Base-by-base conservation (phyloP, 2,329 filamentous ascomycete genomes). In the Ophiosphaerella herpotricha region DNA sequence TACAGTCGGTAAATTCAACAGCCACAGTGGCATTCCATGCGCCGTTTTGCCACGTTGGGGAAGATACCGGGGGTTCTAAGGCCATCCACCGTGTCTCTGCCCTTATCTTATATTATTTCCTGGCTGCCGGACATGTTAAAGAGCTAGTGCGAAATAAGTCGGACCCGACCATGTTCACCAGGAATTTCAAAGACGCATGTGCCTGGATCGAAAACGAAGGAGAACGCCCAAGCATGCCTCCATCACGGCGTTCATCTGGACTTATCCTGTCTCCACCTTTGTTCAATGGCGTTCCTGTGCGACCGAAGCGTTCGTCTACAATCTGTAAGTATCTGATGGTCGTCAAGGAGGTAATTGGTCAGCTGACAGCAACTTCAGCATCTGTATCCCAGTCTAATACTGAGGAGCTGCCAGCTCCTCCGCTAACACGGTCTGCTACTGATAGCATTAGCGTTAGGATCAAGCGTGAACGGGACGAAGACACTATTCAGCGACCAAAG, bases 271-370 rank as follows among this genome's bases (percentile, higher is more conserved):
- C 56, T 21, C 49, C 58, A 7, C 50, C 40, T 18, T 11, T 41
- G 33, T 34, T 41, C n/a, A 60, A 63, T 6, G 44, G 41, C 4
- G 45, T 61, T 13, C 41, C 55, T n/a, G 60, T 61, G 78, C 85
- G 53, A 87, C 88, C 21, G 86, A 85, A 67, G 76, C 77, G 16
- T 84, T 87, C 13, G 75, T 91, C 37, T 84, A 85, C 7, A 75
- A 82, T 26, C 83, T 90, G 12, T 87, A 84, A 83, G 82, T 88
- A 46, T 68, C 73, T 12, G 76, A 85, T 24, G 46, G 77, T 81
- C 0, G 80, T 83, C 34, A 78, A 79, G 11, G 80, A 79, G 12
- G 80, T 82, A 52, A 73, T 76, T 3, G 26, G 1, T 14, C 5
- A 13, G 29, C 48, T 55, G 36, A 52, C 38, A 14, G 21, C 12